Evolutionary conservation across 371 early-diverging fungal species (phyloP).

Genomic region (Catenaria anguillulae): DNA sequence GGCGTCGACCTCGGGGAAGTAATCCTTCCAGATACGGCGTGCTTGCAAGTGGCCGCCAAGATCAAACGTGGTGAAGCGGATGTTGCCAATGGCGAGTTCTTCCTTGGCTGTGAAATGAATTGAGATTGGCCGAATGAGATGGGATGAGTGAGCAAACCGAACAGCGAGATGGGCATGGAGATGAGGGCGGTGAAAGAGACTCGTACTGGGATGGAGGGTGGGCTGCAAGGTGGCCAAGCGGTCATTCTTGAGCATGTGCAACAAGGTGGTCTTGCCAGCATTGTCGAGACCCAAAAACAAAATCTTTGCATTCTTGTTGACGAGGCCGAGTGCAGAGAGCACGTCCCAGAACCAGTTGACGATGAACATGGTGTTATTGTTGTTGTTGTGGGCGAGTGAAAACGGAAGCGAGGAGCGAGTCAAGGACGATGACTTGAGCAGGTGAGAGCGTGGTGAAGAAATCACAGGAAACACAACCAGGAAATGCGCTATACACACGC

Average conservation of each 20-base stretch:
- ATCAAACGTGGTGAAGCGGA: conserved; percentile 93
- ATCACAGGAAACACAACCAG: no score
- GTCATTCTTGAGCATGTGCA: conserved; percentile 98
- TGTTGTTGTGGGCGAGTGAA: no score
- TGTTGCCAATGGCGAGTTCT: conserved; percentile 88
- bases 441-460: no score
- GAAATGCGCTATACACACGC: no score
- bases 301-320: conserved; percentile 97
- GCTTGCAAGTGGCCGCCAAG: conserved; percentile 94
- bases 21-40: conserved; percentile 94
- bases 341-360: conserved; percentile 89
- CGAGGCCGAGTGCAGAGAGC: conserved; percentile 65
- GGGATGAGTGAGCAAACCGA: background rate
- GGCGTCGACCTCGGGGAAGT: conserved; percentile 88
- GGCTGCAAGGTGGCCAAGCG: conserved; percentile 92
- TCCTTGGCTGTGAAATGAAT: conserved; percentile 66
- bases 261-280: conserved; percentile 98
- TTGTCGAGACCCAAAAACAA: conserved; percentile 99
- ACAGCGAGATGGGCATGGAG: no score
- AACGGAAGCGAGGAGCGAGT: no score
- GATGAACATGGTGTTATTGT: conserved; percentile 59
- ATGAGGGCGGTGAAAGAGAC: conserved; percentile 3
- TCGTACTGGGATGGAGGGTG: conserved; percentile 95
- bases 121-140: conserved; percentile 5
- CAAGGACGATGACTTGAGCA: no score